Conservation (phyloP, 2,329 filamentous ascomycete genomes). For the Arthrobotrys musiformis region DNA sequence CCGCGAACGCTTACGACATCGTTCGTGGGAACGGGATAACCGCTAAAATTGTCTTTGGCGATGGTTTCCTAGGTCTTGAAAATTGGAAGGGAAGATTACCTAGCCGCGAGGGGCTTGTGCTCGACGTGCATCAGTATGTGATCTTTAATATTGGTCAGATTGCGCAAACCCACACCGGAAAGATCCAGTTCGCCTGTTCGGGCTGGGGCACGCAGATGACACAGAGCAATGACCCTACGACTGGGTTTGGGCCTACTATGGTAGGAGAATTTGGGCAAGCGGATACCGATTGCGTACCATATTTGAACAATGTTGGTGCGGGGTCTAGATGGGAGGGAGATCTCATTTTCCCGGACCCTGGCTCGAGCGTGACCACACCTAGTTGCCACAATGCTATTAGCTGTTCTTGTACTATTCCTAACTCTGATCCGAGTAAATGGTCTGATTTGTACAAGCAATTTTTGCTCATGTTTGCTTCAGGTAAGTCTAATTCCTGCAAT, state of each 20-base stretch:
- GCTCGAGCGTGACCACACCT: constrained; percentile 73
- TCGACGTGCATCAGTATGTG: constrained; percentile 99
- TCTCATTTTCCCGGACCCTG: constrained; percentile 73
- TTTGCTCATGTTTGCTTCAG: constrained; percentile 85
- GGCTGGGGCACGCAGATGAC: constrained; percentile 85
- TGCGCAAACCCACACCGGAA: constrained; percentile 80
- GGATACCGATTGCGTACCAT: constrained; percentile 89
- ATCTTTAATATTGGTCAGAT: constrained; percentile 96
- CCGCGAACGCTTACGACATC: constrained; percentile 75
- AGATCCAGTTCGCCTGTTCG: constrained; percentile 85
- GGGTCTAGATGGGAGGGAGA: constrained; percentile 95
- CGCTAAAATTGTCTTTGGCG: constrained; percentile 82
- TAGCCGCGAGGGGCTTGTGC: constrained; percentile 76
- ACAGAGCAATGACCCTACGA: constrained; percentile 75
- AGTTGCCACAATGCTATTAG: constrained; percentile 74
- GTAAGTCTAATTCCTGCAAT: constrained; percentile 42
- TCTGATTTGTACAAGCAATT: constrained; percentile 82
- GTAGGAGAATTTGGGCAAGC: constrained; percentile 98
- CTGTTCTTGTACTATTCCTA: constrained; percentile 81
- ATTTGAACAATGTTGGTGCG: constrained; percentile 84
- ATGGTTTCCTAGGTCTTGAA: constrained; percentile 89
- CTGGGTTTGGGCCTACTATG: constrained; percentile 90
- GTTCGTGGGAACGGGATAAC: constrained; percentile 79
- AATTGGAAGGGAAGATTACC: constrained; percentile 90
- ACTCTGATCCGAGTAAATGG: constrained; percentile 76